Percentiles rank a stretch among this genome's conserved stretches.
Evolutionary conservation across 192 early-diverging fungal genomes (phyloP).

Genomic region (Diversispora eburnea): DNA sequence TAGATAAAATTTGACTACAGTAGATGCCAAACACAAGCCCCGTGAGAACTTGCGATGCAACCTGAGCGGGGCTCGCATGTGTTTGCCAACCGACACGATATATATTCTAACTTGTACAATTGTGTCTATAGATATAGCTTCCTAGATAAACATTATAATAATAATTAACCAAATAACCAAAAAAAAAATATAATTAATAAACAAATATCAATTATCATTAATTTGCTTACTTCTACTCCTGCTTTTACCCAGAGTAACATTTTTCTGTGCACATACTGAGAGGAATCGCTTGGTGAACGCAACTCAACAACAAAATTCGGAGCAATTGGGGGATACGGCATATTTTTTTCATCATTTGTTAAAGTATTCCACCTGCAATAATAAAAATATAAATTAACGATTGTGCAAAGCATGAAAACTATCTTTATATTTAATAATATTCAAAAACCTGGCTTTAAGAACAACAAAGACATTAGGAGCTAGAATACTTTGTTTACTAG

Average conservation of each 20-base stretch:
- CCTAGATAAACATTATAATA: slow-evolving; percentile 11
- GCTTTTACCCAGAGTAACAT: not conserved
- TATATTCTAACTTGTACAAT: not conserved
- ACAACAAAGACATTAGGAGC: not conserved
- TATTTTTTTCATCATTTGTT: not conserved
- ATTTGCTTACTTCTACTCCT: not conserved
- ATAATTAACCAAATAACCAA: not conserved
- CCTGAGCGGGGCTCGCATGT: not conserved
- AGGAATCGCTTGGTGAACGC: not conserved
- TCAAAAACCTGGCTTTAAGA: not conserved
- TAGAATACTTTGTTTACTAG: no score
- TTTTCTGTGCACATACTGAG: not conserved
- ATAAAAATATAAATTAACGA: not conserved
- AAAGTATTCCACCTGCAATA: not conserved
- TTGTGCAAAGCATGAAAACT: not conserved
- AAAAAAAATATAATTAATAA: not conserved
- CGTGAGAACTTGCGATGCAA: no score
- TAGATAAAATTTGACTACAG: slow-evolving; percentile 98
- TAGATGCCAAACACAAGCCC: no score
- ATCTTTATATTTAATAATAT: not conserved
- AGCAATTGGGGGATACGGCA: not conserved
- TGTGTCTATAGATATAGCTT: not conserved
- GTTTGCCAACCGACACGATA: not conserved
- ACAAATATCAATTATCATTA: not conserved
- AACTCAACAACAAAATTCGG: slow-evolving; percentile 3